A percentile compares a stretch with the other conserved stretches of the same genome.
phyloP scores from a whole-genome alignment of 139 green algal genomes.

The Chlamydomonas incerta region DNA sequence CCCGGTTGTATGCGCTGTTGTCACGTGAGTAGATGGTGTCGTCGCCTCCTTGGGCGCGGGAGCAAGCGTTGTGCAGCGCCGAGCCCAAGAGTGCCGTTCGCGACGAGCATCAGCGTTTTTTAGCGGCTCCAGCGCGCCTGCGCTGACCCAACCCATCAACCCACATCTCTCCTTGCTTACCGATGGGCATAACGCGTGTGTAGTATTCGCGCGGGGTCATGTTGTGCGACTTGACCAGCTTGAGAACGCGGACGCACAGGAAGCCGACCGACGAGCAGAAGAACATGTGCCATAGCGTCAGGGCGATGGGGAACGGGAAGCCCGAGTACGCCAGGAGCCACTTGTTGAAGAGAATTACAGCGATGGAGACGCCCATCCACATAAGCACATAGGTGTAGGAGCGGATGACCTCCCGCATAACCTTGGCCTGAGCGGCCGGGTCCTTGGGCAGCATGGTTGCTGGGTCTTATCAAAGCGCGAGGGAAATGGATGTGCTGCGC shows the following conservation, averaged over 20 bases:
- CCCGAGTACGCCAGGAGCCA: slow-evolving; percentile 88
- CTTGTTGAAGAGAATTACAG: slow-evolving; percentile 97
- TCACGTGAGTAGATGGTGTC: too few species aligned
- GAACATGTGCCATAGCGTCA: slow-evolving; percentile 92
- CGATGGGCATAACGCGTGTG: slow-evolving; percentile 77
- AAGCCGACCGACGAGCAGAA: slow-evolving; percentile 88
- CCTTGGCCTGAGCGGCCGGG: slow-evolving; percentile 42
- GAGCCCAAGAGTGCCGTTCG: too few species aligned
- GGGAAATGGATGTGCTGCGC: too few species aligned
- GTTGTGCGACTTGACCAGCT: slow-evolving; percentile 78
- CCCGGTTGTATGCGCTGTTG: too few species aligned
- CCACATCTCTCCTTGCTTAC: slow-evolving; percentile 36
- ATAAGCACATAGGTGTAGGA: slow-evolving; percentile 81
- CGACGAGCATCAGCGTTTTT: too few species aligned
- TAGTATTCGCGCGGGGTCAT: slow-evolving; percentile 80
- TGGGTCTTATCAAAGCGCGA: neutral
- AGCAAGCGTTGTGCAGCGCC: too few species aligned
- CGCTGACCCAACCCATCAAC: too few species aligned
- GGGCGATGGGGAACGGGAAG: slow-evolving; percentile 92
- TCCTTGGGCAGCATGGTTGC: slow-evolving; percentile 43
- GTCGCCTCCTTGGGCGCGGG: too few species aligned
- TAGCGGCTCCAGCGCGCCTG: too few species aligned
- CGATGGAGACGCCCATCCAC: slow-evolving; percentile 84
- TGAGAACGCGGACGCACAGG: slow-evolving; percentile 69
- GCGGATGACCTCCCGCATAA: slow-evolving; percentile 58